Evolutionary conservation across 2,329 filamentous ascomycete species (phyloP), one percentile per base, ranked within the genome.

Genomic region (Elsinoe australis): DNA sequence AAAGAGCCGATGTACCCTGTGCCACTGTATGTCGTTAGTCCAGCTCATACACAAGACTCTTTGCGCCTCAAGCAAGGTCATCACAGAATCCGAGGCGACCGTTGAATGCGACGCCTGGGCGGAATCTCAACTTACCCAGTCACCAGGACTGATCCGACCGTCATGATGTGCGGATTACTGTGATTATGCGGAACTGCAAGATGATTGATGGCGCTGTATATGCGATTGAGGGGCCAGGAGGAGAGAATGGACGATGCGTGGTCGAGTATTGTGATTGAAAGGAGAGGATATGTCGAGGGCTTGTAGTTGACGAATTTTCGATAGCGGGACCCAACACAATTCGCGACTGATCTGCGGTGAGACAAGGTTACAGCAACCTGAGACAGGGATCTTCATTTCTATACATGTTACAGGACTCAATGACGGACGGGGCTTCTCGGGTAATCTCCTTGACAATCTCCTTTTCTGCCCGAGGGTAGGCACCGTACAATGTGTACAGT

Each of bases 1-100:
- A 96, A 96, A 44, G 90, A 96, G 66, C 92, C 92, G 69, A 98
- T 98, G 36, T 98, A 98, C 73, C 92, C 92, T 56, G 89, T 95
- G 63, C 92, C 92, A 78, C 92, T 95, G 56, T 49, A 34, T 15
- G 22, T 45, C 38, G 51, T 51, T 50, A 62, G 56, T 52, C 42
- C 51, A 22, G 7, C 26, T 29, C 26, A 12, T 12, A 29, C 26
- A 7, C 26, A 12, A 29, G 26, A 12, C 12, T 29, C 26, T 12
- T 6, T 29, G 26, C 12, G 12, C 12, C 33, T 12, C 15, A 44
- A 44, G 28, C 14, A 10, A 15, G 39, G 22, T 14, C 39, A 44
- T n/a, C 17, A 29, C 39, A 44, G 31, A 26, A 14, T n/a, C 42
- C 10, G 38, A 22, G 5, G 49, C 34, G 33, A 51, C 35, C 36